These are phyloP conservation scores for Amylocystis lapponica DNA, from an alignment of 768 basidiomycete species.

Conservation along the genomic window DNA sequence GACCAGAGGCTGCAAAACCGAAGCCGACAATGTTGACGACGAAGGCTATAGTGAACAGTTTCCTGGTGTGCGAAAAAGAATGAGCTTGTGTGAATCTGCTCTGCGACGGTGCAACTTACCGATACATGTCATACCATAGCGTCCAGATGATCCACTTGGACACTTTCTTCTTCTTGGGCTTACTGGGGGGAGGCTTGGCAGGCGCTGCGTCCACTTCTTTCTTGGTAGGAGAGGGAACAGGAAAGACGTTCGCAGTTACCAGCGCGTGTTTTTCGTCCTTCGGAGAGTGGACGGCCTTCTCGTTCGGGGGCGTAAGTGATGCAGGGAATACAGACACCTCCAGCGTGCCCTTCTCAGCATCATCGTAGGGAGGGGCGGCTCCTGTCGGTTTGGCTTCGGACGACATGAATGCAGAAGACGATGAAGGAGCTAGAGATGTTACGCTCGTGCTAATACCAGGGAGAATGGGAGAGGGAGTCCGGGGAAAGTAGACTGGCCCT, in stretches of 20 bases:
- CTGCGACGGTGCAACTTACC: conserved; percentile 32
- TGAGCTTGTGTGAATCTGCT: not conserved
- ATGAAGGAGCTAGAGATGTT: conserved; percentile 6
- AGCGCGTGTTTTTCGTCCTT: conserved; percentile 36
- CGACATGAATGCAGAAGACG: conserved; percentile 14
- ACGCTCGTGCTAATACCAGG: not conserved
- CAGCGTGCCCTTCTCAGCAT: conserved; percentile 55
- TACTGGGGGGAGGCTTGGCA: conserved; percentile 16
- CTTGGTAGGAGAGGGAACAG: conserved; percentile 31
- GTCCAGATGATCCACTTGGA: conserved; percentile 56
- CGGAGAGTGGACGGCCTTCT: conserved; percentile 32
- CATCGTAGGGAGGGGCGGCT: conserved; percentile 37
- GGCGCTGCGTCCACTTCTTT: conserved; percentile 35
- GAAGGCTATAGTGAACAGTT: conserved; percentile 65
- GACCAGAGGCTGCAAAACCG: conserved; percentile 51
- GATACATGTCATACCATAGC: conserved; percentile 78
- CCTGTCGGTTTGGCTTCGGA: conserved; percentile 17
- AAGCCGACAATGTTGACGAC: conserved; percentile 56
- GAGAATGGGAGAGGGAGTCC: conserved; percentile 13
- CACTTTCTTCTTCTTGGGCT: conserved; percentile 47
- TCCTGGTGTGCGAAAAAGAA: conserved; percentile 34
- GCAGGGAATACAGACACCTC: conserved; percentile 36
- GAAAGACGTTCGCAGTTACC: conserved; percentile 23
- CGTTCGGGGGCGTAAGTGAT: conserved; percentile 25
- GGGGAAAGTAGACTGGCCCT: not conserved